Percentiles rank a stretch among this genome's conserved stretches.
Conservation (phyloP, 768 basidiomycete species). For the Hemileccinum impolitum region DNA sequence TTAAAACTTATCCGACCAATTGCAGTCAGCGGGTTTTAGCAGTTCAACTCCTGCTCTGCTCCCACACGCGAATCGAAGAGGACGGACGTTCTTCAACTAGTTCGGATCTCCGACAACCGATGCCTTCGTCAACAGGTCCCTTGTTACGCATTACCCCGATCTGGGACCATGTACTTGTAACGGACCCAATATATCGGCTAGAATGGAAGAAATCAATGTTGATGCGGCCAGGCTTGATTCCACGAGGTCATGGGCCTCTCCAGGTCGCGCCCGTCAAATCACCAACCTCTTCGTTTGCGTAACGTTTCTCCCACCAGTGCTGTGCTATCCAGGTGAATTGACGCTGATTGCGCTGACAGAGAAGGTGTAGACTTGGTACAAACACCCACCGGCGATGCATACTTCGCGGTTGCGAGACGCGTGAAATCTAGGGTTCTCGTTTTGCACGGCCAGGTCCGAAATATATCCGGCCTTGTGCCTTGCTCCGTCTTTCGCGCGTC, state of each 20-base stretch:
- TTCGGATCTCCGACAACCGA: slow-evolving; percentile 4
- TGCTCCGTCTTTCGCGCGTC: slow-evolving; percentile 11
- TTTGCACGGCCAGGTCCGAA: slow-evolving; percentile 18
- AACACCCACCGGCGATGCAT: slow-evolving; percentile 1
- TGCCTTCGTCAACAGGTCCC: slow-evolving; percentile 1
- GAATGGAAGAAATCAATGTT: slow-evolving; percentile 18
- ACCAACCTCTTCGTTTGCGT: slow-evolving; percentile 7
- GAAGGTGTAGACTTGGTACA: slow-evolving; percentile 8
- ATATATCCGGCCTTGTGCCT: slow-evolving; percentile 7
- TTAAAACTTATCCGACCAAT: neutral
- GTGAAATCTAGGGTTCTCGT: slow-evolving; percentile 17
- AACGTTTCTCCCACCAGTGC: slow-evolving; percentile 17
- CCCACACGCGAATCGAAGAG: neutral
- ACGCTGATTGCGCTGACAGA: slow-evolving; percentile 3
- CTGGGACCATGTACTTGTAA: slow-evolving; percentile 3
- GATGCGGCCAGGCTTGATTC: slow-evolving; percentile 6
- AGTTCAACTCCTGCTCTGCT: neutral
- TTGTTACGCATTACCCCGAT: slow-evolving; percentile 8
- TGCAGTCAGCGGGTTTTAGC: neutral
- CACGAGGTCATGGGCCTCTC: slow-evolving; percentile 21
- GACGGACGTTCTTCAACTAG: neutral
- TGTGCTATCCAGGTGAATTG: slow-evolving; percentile 3
- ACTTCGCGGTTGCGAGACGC: slow-evolving; percentile 15
- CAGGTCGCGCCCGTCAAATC: slow-evolving; percentile 8
- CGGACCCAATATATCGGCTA: slow-evolving; percentile 16